Evolutionary conservation across 2,329 filamentous ascomycete genomes (phyloP).

Genomic region (Xylaria polymorpha): DNA sequence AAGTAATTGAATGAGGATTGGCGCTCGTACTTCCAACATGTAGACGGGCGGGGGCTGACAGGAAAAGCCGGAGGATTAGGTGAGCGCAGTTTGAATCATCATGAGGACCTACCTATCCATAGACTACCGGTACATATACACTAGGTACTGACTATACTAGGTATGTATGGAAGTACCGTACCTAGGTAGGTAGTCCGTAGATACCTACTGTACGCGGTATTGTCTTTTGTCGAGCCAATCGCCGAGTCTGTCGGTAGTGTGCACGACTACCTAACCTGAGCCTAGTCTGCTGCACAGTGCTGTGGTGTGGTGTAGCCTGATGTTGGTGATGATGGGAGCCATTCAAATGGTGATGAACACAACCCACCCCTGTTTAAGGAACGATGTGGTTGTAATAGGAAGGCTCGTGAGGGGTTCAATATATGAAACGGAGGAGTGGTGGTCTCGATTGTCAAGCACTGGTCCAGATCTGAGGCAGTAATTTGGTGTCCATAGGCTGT

Average conservation of each 20-base stretch:
- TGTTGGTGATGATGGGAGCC: constrained; percentile 7
- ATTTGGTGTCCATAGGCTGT: neutral
- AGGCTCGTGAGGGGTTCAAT: constrained; percentile 4
- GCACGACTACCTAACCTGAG: neutral
- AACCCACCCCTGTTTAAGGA: constrained; percentile 25
- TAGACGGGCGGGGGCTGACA: constrained; percentile 24
- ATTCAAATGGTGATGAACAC: constrained; percentile 28
- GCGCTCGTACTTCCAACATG: constrained; percentile 16
- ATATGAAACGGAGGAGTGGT: neutral
- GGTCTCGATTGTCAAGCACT: neutral
- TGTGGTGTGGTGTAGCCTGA: neutral
- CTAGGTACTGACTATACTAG: too few species aligned
- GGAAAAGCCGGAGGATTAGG: constrained; percentile 28
- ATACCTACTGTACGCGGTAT: too few species aligned
- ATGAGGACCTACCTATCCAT: constrained; percentile 3
- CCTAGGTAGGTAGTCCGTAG: too few species aligned
- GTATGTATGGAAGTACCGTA: too few species aligned
- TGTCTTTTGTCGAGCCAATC: neutral
- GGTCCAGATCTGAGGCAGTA: neutral
- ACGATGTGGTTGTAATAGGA: constrained; percentile 14
- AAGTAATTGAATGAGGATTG: constrained; percentile 25
- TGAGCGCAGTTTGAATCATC: constrained; percentile 24
- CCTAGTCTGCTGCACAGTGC: constrained; percentile 3
- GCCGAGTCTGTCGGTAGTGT: constrained; percentile 5
- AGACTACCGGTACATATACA: too few species aligned